Evolutionary conservation across 768 basidiomycete genomes (phyloP).

Genomic region (Mycena pura): DNA sequence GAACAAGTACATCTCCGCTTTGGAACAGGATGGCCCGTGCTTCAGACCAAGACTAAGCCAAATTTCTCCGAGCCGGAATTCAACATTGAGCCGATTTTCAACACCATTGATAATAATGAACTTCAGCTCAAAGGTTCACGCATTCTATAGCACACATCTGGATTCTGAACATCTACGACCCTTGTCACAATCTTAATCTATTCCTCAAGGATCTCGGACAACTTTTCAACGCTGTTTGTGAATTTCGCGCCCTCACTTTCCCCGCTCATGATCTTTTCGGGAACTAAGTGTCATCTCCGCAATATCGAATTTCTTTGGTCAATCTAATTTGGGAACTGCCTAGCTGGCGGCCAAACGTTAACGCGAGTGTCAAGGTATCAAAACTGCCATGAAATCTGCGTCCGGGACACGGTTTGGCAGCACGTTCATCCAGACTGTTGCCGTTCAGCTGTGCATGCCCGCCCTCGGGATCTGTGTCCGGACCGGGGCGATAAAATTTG

Average conservation of each 20-base stretch:
- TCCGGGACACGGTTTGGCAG: slow-evolving; percentile 36
- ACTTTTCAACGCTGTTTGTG: slow-evolving; percentile 34
- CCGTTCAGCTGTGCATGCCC: slow-evolving; percentile 32
- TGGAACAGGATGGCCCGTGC: no score
- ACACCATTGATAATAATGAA: no score
- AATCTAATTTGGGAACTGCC: slow-evolving; percentile 35
- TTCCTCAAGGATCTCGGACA: slow-evolving; percentile 38
- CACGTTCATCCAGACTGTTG: slow-evolving; percentile 30
- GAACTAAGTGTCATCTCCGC: slow-evolving; percentile 29
- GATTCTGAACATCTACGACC: slow-evolving; percentile 39
- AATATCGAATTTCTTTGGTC: slow-evolving; percentile 36
- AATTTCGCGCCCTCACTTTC: not conserved
- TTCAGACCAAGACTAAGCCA: no score
- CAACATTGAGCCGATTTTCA: no score
- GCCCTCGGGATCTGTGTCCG: slow-evolving; percentile 29
- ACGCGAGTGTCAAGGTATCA: slow-evolving; percentile 24
- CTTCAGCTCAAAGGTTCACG: no score
- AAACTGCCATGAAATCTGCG: slow-evolving; percentile 30
- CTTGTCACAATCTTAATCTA: slow-evolving; percentile 38
- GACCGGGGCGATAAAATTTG: slow-evolving; percentile 27
- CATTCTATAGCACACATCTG: slow-evolving; percentile 30
- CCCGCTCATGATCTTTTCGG: slow-evolving; percentile 16
- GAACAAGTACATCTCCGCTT: no score
- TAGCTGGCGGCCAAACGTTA: slow-evolving; percentile 30
- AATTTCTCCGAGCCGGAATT: no score